A percentile compares a stretch with the other conserved stretches of the same genome.
Conservation (phyloP, 345 rosid genomes). For the Euphorbia pulcherrima region DNA sequence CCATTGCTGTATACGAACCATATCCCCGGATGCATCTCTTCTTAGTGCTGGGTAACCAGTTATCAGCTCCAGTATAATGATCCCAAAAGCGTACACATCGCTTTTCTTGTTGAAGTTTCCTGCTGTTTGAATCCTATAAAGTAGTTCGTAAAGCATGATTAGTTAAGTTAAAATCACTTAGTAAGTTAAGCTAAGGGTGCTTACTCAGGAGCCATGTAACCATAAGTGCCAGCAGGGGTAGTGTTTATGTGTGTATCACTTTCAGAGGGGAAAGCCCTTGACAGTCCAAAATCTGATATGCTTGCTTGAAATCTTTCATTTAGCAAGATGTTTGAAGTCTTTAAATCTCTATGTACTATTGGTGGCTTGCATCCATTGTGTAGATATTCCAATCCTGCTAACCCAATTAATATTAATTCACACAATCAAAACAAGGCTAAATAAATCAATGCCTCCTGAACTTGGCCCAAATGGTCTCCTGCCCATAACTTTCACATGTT, state of each 20-base stretch:
- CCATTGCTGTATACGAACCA: constrained; percentile 40
- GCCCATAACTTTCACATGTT: too few relatives aligned
- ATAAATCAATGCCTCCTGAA: too few relatives aligned
- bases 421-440: too few relatives aligned
- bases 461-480: too few relatives aligned
- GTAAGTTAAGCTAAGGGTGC: neutral
- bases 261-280: constrained; percentile 3
- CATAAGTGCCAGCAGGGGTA: neutral
- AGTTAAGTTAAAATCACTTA: neutral
- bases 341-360: constrained; percentile 17
- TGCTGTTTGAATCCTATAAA: constrained; percentile 6
- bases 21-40: constrained; percentile 19
- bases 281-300: constrained; percentile 14
- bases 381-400: constrained; percentile 12
- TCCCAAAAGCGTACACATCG: constrained; percentile 53
- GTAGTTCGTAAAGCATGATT: neutral
- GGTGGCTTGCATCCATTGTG: constrained; percentile 17
- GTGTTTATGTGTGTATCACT: neutral
- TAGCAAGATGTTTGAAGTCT: constrained; percentile 13
- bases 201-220: constrained; percentile 3
- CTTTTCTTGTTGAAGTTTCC: constrained; percentile 38
- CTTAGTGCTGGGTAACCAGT: constrained; percentile 44
- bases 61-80: constrained; percentile 47
- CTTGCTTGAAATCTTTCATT: constrained; percentile 1
- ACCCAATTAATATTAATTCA: neutral